Evolutionary conservation across 116 monocot genomes (phyloP).

Genomic region (Posidonia oceanica): DNA sequence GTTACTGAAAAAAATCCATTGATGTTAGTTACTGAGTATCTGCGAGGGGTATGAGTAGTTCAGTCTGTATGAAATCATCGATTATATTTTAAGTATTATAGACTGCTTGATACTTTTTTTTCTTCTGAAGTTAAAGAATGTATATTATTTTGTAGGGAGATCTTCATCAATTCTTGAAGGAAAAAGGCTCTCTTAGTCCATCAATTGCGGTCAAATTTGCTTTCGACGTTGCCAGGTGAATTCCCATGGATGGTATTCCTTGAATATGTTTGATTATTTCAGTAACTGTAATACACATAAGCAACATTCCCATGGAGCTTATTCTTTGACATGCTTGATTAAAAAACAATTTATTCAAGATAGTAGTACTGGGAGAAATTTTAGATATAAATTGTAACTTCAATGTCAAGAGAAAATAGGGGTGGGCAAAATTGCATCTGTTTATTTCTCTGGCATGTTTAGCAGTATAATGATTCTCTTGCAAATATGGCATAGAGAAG

Average conservation of each 20-base stretch:
- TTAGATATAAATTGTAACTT: no score
- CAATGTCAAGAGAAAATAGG: no score
- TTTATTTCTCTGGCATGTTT: no score
- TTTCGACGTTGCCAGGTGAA: constrained; percentile 84
- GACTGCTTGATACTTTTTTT: background rate
- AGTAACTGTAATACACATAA: background rate
- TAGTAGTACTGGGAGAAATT: no score
- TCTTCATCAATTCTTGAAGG: constrained; percentile 87
- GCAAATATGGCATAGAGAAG: background rate
- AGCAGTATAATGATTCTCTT: no score
- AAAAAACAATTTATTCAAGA: no score
- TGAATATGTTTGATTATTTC: background rate
- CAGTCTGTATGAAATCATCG: background rate
- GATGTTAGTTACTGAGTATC: constrained; percentile 89
- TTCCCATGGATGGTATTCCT: background rate
- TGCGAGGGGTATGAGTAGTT: constrained; percentile 58
- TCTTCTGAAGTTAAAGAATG: background rate
- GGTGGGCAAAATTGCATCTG: no score
- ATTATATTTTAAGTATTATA: background rate
- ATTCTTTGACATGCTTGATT: no score
- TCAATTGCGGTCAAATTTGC: constrained; percentile 78
- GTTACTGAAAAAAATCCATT: constrained; percentile 89
- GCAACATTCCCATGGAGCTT: no score
- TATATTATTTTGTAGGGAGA: constrained; percentile 54
- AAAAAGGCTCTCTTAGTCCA: constrained; percentile 76